A percentile compares a stretch with the other conserved stretches of the same genome.
Evolutionary conservation across 2,329 filamentous ascomycete genomes (phyloP).

Genomic region (Fusarium decemcellulare): DNA sequence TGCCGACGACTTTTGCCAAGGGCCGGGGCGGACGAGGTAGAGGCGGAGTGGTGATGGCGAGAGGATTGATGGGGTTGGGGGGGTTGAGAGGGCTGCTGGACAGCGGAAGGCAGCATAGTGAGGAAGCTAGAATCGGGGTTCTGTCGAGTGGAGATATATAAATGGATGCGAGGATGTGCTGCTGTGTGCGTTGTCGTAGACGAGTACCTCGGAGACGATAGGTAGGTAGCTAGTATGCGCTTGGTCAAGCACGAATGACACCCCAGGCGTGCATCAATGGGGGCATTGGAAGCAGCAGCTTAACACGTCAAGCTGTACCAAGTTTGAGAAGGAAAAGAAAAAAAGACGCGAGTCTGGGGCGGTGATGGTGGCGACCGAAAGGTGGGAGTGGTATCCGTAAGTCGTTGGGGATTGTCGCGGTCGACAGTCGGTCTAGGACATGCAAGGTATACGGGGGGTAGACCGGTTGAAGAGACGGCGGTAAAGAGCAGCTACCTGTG

Average conservation of each 20-base stretch:
- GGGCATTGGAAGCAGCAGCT: constrained; percentile 41
- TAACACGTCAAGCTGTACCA: constrained; percentile 36
- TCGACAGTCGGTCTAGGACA: constrained; percentile 40
- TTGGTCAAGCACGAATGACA: constrained; percentile 36
- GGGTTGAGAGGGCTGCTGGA: constrained; percentile 36
- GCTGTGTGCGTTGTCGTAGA: constrained; percentile 27
- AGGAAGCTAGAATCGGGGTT: constrained; percentile 18
- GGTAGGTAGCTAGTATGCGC: constrained; percentile 17
- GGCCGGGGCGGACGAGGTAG: constrained; percentile 40
- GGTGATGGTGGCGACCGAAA: constrained; percentile 39
- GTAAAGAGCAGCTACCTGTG: constrained; percentile 26
- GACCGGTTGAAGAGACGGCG: constrained; percentile 30
- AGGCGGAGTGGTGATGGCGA: constrained; percentile 44
- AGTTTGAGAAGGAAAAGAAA: constrained; percentile 23
- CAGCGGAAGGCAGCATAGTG: constrained; percentile 37
- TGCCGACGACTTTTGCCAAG: constrained; percentile 49
- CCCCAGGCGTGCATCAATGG: constrained; percentile 42
- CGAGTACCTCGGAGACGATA: constrained; percentile 21
- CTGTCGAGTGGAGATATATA: constrained; percentile 37
- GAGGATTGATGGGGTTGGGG: constrained; percentile 37
- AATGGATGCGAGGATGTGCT: constrained; percentile 14
- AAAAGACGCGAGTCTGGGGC: constrained; percentile 32
- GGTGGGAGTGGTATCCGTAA: constrained; percentile 28
- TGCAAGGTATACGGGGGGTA: constrained; percentile 32
- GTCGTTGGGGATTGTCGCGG: constrained; percentile 37